A percentile compares a stretch with the other conserved stretches of the same genome.
These are phyloP conservation scores for Colletotrichum gloeosporioides DNA, from an alignment of 2,329 filamentous ascomycete species.

Conservation along the genomic window DNA sequence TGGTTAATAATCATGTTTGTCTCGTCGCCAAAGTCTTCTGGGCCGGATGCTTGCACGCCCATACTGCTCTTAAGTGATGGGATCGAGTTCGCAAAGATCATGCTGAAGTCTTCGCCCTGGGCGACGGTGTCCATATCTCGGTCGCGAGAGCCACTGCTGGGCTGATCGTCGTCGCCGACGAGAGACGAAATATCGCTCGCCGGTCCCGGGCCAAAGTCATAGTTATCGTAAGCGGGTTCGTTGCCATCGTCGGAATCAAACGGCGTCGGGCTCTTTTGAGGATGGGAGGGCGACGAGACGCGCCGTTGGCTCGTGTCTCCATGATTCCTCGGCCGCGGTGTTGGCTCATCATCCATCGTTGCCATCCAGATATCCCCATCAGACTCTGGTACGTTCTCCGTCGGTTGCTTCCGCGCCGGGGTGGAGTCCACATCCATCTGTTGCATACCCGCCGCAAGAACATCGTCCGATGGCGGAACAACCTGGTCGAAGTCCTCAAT, in stretches of 20 bases:
- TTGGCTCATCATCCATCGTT: conserved; percentile 42
- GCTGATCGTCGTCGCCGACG: conserved; percentile 23
- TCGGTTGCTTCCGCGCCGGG: conserved; percentile 22
- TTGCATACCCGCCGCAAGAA: conserved; percentile 27
- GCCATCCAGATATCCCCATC: conserved; percentile 54
- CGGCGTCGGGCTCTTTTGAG: conserved; percentile 9
- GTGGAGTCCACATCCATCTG: conserved; percentile 34
- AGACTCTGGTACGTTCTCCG: conserved; percentile 24
- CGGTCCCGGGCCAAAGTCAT: conserved; percentile 15
- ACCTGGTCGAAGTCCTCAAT: conserved; percentile 22
- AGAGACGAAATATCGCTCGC: conserved; percentile 16
- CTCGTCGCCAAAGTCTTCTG: conserved; percentile 58
- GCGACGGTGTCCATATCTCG: conserved; percentile 44
- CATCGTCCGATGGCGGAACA: conserved; percentile 3
- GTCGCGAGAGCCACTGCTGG: conserved; percentile 9
- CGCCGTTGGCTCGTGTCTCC: neutral
- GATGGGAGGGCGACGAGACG: neutral
- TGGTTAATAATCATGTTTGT: conserved; percentile 63
- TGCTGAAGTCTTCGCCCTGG: conserved; percentile 62
- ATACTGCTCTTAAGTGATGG: conserved; percentile 53
- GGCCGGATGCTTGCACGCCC: conserved; percentile 35
- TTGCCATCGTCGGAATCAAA: conserved; percentile 12
- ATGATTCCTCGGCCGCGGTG: conserved; percentile 32
- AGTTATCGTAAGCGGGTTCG: conserved; percentile 6
- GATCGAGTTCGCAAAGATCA: conserved; percentile 63